phyloP scores from a whole-genome alignment of 768 basidiomycete species.

The Kwoniella dendrophila region DNA sequence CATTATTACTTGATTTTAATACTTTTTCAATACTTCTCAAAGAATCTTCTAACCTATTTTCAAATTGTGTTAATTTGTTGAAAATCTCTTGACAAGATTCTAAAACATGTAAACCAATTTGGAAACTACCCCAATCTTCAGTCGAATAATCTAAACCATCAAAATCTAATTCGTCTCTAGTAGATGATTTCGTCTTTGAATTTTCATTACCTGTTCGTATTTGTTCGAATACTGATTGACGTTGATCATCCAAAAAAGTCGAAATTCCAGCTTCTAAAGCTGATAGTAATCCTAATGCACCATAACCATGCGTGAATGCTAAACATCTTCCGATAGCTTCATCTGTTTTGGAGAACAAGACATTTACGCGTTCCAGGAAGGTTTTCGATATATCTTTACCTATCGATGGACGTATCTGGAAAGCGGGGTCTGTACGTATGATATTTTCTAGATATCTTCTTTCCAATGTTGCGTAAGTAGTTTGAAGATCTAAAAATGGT shows the following conservation, averaged over 20 bases:
- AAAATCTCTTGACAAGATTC: slow-evolving; percentile 74
- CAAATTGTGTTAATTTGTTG: slow-evolving; percentile 70
- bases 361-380: slow-evolving; percentile 71
- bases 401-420: slow-evolving; percentile 6
- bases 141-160: slow-evolving; percentile 72
- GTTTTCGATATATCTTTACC: slow-evolving; percentile 59
- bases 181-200: neutral
- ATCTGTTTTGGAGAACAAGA: slow-evolving; percentile 76
- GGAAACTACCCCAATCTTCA: slow-evolving; percentile 87
- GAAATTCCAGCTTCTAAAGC: slow-evolving; percentile 73
- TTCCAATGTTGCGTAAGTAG: slow-evolving; percentile 80
- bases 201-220: neutral
- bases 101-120: slow-evolving; percentile 76
- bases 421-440: slow-evolving; percentile 28
- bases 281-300: slow-evolving; percentile 69
- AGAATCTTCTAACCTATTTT: slow-evolving; percentile 66
- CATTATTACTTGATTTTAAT: slow-evolving; percentile 61
- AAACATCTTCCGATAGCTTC: slow-evolving; percentile 75
- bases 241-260: slow-evolving; percentile 63
- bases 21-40: slow-evolving; percentile 66
- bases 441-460: slow-evolving; percentile 63
- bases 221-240: slow-evolving; percentile 6
- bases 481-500: slow-evolving; percentile 88
- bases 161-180: slow-evolving; percentile 62
- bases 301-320: slow-evolving; percentile 88